These are phyloP conservation scores for Stylonectria norvegica DNA, from an alignment of 2,329 filamentous ascomycete species.

Conservation along the genomic window DNA sequence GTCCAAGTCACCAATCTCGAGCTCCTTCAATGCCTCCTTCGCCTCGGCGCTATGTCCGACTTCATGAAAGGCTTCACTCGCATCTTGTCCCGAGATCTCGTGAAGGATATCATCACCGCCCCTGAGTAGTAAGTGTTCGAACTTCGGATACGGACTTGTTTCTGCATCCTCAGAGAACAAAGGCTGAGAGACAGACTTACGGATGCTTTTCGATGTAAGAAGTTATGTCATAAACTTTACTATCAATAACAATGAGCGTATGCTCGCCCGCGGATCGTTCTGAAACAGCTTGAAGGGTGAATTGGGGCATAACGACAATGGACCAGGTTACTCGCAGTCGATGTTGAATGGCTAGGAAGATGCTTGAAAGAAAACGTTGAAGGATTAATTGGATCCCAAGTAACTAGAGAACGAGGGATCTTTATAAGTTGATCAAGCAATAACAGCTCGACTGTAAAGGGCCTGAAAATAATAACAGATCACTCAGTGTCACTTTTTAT, in stretches of 20 bases:
- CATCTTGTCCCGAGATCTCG: conserved; percentile 6
- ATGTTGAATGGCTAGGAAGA: no score
- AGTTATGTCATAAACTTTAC: conserved; percentile 8
- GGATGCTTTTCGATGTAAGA: conserved; percentile 7
- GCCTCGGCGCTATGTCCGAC: conserved; percentile 9
- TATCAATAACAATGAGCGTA: conserved; percentile 9
- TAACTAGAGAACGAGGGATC: no score
- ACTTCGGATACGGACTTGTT: no score
- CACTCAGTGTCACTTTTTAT: no score
- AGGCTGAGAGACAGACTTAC: neutral
- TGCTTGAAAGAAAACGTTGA: no score
- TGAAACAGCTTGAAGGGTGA: no score
- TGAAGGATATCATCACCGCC: conserved; percentile 9
- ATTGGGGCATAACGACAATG: no score
- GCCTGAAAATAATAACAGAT: no score
- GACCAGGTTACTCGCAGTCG: no score
- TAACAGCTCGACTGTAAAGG: no score
- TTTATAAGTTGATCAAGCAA: no score
- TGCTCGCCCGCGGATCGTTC: conserved; percentile 2
- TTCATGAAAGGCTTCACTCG: conserved; percentile 9
- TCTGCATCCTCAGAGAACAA: neutral
- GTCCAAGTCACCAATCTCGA: conserved; percentile 7
- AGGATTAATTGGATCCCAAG: no score
- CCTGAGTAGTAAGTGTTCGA: neutral
- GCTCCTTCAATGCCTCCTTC: conserved; percentile 2